Percentiles rank a stretch among this genome's conserved stretches.
Evolutionary conservation across 2,329 filamentous ascomycete species (phyloP).

Genomic region (Ophiocordyceps camponoti-leonardi): DNA sequence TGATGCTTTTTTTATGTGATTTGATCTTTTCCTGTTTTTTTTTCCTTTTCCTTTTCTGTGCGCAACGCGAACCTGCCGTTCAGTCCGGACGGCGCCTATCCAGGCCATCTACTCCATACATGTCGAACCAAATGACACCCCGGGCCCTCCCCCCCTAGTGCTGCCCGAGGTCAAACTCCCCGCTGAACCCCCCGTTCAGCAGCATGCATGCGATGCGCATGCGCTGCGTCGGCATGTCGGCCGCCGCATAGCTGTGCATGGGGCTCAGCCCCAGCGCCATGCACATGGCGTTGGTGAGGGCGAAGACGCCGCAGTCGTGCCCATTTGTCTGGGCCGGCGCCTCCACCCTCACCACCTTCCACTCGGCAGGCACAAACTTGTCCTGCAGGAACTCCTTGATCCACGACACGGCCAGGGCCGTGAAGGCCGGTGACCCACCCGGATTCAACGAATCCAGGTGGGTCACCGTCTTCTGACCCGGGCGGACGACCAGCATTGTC

Average conservation of each 20-base stretch:
- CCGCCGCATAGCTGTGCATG: slow-evolving; percentile 26
- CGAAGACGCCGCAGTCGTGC: slow-evolving; percentile 63
- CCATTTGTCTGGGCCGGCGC: slow-evolving; percentile 46
- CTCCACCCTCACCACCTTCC: slow-evolving; percentile 33
- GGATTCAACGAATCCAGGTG: slow-evolving; percentile 51
- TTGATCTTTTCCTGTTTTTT: too few species aligned
- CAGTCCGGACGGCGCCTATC: too few species aligned
- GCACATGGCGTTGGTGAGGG: slow-evolving; percentile 55
- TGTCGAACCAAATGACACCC: too few species aligned
- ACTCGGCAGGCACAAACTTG: slow-evolving; percentile 38
- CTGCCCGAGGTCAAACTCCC: slow-evolving; percentile 33
- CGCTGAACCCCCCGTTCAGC: slow-evolving; percentile 47
- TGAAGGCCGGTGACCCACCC: slow-evolving; percentile 20
- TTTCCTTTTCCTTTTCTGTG: too few species aligned
- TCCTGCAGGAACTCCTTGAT: slow-evolving; percentile 37
- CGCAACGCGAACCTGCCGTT: too few species aligned
- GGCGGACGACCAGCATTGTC: slow-evolving; percentile 53
- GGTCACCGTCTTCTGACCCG: slow-evolving; percentile 39
- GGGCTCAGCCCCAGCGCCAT: slow-evolving; percentile 35
- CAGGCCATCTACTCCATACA: too few species aligned
- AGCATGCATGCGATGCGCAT: slow-evolving; percentile 47
- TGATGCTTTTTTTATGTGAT: too few species aligned
- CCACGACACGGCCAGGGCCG: slow-evolving; percentile 31
- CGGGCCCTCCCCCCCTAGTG: too few species aligned
- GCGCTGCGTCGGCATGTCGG: slow-evolving; percentile 42